A percentile compares a stretch with the other conserved stretches of the same genome.
Conservation (phyloP, 129 eudicot genomes). For the Tanacetum coccineum region DNA sequence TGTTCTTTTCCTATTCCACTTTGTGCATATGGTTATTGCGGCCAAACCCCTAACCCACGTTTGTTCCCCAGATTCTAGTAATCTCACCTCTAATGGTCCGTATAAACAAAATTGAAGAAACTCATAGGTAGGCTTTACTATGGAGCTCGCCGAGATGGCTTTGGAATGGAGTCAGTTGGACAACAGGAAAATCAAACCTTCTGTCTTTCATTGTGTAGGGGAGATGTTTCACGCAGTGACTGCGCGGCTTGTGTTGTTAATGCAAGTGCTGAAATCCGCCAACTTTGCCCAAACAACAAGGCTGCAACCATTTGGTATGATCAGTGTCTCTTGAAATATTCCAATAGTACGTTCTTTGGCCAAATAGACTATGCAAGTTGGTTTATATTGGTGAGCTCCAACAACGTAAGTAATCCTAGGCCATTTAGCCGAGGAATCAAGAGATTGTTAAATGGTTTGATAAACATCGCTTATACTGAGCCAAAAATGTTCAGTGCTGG, state of each 20-base stretch:
- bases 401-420: slow-evolving; percentile 22
- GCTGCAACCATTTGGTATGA: slow-evolving; percentile 43
- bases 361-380: slow-evolving; percentile 17
- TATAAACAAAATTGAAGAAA: slow-evolving; percentile 31
- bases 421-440: slow-evolving; percentile 17
- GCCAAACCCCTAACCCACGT: slow-evolving; percentile 27
- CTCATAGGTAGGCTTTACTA: slow-evolving; percentile 30
- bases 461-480: slow-evolving; percentile 11
- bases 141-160: slow-evolving; percentile 38
- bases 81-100: slow-evolving; percentile 32
- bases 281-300: slow-evolving; percentile 35
- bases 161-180: slow-evolving; percentile 25
- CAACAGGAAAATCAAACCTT: slow-evolving; percentile 19
- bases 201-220: slow-evolving; percentile 45
- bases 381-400: slow-evolving; percentile 16
- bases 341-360: slow-evolving; percentile 31
- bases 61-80: slow-evolving; percentile 33
- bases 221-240: slow-evolving; percentile 32
- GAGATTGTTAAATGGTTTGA: slow-evolving; percentile 24
- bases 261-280: slow-evolving; percentile 31
- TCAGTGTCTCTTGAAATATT: slow-evolving; percentile 38
- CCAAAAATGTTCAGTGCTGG: slow-evolving; percentile 32
- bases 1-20: slow-evolving; percentile 15
- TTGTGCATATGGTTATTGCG: slow-evolving; percentile 19
- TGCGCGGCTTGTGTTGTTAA: slow-evolving; percentile 35